Evolutionary conservation across 108 stramenopile species (phyloP).

Genomic region (Skeletonema menzelii): DNA sequence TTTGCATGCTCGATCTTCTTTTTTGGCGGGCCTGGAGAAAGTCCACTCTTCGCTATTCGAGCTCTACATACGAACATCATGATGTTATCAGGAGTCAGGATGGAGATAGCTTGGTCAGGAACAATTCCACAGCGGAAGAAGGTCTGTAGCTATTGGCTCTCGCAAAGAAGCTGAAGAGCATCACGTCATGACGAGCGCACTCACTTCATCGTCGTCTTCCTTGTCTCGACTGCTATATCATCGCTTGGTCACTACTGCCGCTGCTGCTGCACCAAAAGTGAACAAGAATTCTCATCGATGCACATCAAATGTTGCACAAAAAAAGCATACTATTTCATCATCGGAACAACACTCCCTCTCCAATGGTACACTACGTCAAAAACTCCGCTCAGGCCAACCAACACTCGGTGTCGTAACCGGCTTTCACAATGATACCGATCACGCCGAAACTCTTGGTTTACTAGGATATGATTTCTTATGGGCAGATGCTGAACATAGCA

Average conservation of each 20-base stretch:
- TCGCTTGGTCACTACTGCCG: neutral
- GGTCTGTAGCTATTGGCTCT: no score
- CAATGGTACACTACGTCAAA: slow-evolving; percentile 13
- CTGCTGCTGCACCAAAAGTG: neutral
- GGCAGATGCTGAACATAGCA: slow-evolving; percentile 46
- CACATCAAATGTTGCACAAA: neutral
- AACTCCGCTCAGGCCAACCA: slow-evolving; percentile 20
- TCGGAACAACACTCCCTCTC: slow-evolving; percentile 24
- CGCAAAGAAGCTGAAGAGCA: no score
- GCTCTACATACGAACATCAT: no score
- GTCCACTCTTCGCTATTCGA: no score
- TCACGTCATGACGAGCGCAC: no score
- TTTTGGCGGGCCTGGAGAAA: no score
- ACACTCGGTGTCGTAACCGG: slow-evolving; percentile 38
- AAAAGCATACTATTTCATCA: neutral
- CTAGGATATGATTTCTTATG: slow-evolving; percentile 46
- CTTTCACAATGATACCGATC: slow-evolving; percentile 44
- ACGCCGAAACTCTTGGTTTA: slow-evolving; percentile 40
- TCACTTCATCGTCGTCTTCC: neutral
- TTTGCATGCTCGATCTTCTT: no score
- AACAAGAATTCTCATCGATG: neutral
- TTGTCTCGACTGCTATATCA: neutral
- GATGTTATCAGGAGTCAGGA: no score
- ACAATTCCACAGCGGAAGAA: no score
- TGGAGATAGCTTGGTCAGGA: no score